A percentile compares a stretch with the other conserved stretches of the same genome.
These are phyloP conservation scores for Lasiodiplodia citricola DNA, from an alignment of 2,329 filamentous ascomycete genomes.

Conservation along the genomic window DNA sequence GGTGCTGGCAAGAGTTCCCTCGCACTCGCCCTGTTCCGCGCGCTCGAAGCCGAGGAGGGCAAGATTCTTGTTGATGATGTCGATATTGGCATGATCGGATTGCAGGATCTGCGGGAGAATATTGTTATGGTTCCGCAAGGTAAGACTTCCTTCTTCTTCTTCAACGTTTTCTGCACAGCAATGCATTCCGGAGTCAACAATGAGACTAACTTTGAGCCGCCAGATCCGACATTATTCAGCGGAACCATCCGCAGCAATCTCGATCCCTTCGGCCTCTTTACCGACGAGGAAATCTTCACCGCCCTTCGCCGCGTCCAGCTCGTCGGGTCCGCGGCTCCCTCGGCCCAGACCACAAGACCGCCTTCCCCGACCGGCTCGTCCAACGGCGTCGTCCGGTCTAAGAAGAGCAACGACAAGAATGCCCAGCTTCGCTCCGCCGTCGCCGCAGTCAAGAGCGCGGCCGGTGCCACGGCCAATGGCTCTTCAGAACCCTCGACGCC, in stretches of 20 bases:
- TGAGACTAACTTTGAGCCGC: slow-evolving; percentile 29
- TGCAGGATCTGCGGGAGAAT: slow-evolving; percentile 89
- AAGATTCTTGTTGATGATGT: slow-evolving; percentile 89
- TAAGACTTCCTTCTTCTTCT: slow-evolving; percentile 30
- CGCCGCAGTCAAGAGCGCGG: slow-evolving; percentile 30
- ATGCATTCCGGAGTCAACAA: background rate
- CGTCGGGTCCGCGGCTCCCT: slow-evolving; percentile 62
- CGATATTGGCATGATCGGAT: slow-evolving; percentile 87
- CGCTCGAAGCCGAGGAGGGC: slow-evolving; percentile 86
- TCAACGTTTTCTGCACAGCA: background rate
- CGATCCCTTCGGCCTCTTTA: slow-evolving; percentile 88
- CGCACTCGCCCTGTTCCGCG: slow-evolving; percentile 89
- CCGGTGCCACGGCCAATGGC: slow-evolving; percentile 33
- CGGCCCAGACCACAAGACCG: slow-evolving; percentile 41
- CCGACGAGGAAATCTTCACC: slow-evolving; percentile 87
- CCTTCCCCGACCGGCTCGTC: slow-evolving; percentile 34
- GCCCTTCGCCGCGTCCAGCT: slow-evolving; percentile 88
- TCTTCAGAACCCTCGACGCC: slow-evolving; percentile 37
- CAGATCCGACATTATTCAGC: slow-evolving; percentile 88
- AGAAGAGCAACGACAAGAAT: slow-evolving; percentile 29
- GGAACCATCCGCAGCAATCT: slow-evolving; percentile 91
- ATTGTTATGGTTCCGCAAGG: slow-evolving; percentile 95
- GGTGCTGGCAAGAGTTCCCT: slow-evolving; percentile 97
- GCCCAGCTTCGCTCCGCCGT: slow-evolving; percentile 26
- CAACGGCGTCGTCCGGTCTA: slow-evolving; percentile 31